Conservation (phyloP, 2,329 filamentous ascomycete species). For the Xylariaceae sp. region DNA sequence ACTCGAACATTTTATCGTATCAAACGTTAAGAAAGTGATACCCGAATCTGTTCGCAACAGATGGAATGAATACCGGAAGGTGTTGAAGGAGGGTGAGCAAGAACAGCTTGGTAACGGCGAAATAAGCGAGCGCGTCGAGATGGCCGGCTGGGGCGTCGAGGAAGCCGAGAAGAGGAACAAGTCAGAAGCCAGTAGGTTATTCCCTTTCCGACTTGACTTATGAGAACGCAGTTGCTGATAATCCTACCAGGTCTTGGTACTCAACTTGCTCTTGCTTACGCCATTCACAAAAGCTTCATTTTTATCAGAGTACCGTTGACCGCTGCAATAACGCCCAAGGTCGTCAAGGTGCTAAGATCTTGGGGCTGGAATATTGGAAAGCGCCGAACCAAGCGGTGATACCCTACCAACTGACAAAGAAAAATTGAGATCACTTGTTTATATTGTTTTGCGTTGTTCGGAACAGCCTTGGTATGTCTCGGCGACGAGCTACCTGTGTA, state of each 20-base stretch:
- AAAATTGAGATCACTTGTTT: too few species aligned
- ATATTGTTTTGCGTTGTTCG: too few species aligned
- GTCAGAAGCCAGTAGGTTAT: conserved; percentile 75
- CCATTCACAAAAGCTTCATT: conserved; percentile 97
- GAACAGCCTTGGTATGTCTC: too few species aligned
- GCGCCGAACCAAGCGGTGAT: conserved; percentile 50
- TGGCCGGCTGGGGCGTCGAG: conserved; percentile 66
- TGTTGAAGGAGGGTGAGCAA: conserved; percentile 54
- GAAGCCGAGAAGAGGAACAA: conserved; percentile 67
- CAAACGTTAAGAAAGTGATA: conserved; percentile 63
- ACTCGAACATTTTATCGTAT: conserved; percentile 72
- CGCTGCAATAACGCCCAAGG: conserved; percentile 87
- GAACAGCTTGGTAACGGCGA: conserved; percentile 52
- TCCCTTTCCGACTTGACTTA: not conserved
- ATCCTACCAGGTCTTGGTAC: conserved; percentile 66
- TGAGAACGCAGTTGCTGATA: conserved; percentile 20
- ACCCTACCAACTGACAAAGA: too few species aligned
- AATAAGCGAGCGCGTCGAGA: conserved; percentile 55
- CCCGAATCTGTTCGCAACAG: conserved; percentile 63
- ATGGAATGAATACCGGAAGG: conserved; percentile 58
- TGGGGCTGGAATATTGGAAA: conserved; percentile 98
- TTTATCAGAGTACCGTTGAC: conserved; percentile 94
- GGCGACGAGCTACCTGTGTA: too few species aligned
- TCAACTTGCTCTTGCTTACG: conserved; percentile 90
- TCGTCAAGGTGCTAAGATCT: conserved; percentile 84